These are phyloP conservation scores for Kuraishia ogatae DNA, from an alignment of 805 yeast genomes.

Conservation along the genomic window DNA sequence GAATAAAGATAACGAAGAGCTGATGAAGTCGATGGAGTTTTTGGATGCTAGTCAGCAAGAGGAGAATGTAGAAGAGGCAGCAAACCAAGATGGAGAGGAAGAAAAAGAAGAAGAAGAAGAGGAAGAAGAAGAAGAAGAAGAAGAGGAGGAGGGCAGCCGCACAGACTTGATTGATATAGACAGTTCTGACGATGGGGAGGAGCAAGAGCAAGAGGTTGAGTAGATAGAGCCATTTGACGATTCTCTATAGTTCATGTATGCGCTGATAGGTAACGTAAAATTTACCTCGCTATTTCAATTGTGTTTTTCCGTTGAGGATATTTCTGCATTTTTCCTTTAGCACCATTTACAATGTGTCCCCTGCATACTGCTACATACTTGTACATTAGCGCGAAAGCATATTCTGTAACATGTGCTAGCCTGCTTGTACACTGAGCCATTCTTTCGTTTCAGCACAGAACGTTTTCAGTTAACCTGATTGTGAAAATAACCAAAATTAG, in stretches of 20 bases:
- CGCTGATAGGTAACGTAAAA: too few relatives aligned
- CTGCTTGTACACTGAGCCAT: too few relatives aligned
- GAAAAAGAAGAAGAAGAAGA: neutral
- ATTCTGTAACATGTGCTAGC: too few relatives aligned
- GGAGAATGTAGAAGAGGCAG: neutral
- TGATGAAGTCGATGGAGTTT: slow-evolving; percentile 11
- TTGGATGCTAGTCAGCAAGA: slow-evolving; percentile 1
- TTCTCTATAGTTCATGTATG: too few relatives aligned
- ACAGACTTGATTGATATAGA: neutral
- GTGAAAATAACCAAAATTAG: too few relatives aligned
- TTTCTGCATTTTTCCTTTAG: too few relatives aligned
- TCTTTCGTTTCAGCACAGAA: too few relatives aligned
- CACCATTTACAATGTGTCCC: neutral
- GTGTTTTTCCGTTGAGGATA: too few relatives aligned
- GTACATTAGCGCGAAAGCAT: neutral
- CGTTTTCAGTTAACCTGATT: too few relatives aligned
- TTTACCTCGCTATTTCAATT: too few relatives aligned
- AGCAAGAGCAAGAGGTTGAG: neutral
- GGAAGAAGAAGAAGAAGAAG: neutral
- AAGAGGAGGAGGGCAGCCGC: neutral
- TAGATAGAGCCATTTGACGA: too few relatives aligned
- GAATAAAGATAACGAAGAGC: slow-evolving; percentile 17
- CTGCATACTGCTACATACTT: neutral
- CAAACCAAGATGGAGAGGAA: too few relatives aligned
- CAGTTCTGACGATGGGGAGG: neutral